Percentiles rank a stretch among this genome's conserved stretches.
These are phyloP conservation scores for Arachis monticola DNA, from an alignment of 331 rosid genomes.

Conservation along the genomic window DNA sequence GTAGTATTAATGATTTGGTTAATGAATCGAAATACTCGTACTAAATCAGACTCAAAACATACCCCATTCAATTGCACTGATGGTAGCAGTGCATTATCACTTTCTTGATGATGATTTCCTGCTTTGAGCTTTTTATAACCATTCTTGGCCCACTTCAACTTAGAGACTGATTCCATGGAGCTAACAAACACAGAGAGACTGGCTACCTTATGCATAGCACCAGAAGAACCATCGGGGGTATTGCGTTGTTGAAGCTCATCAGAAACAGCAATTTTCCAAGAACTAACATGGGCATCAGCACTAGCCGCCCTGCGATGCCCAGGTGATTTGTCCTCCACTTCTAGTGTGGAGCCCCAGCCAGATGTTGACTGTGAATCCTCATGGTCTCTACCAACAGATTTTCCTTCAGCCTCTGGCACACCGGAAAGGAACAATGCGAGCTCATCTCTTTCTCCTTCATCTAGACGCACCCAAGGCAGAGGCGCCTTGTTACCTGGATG, in stretches of 20 bases:
- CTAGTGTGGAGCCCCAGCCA: slow-evolving; percentile 45
- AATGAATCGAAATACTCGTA: slow-evolving; percentile 15
- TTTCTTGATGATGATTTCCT: slow-evolving; percentile 52
- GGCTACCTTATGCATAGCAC: slow-evolving; percentile 75
- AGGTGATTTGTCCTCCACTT: slow-evolving; percentile 53
- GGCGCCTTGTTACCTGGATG: slow-evolving; percentile 57
- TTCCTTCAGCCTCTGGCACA: slow-evolving; percentile 38
- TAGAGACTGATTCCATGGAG: slow-evolving; percentile 68
- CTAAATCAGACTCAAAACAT: slow-evolving; percentile 38
- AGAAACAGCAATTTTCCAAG: slow-evolving; percentile 78
- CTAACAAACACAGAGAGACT: slow-evolving; percentile 79
- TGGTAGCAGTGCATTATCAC: slow-evolving; percentile 49
- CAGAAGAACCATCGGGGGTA: slow-evolving; percentile 49
- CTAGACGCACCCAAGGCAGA: slow-evolving; percentile 75
- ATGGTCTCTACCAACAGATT: slow-evolving; percentile 35
- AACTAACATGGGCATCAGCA: slow-evolving; percentile 82
- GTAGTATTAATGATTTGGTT: slow-evolving; percentile 26
- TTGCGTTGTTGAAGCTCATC: slow-evolving; percentile 48
- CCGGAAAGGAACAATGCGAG: slow-evolving; percentile 87
- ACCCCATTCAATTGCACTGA: slow-evolving; percentile 68
- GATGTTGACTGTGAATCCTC: slow-evolving; percentile 48
- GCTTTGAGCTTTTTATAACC: slow-evolving; percentile 80
- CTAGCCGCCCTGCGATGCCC: slow-evolving; percentile 96
- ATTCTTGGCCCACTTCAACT: slow-evolving; percentile 78
- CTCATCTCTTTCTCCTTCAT: slow-evolving; percentile 84